Percentiles rank a stretch among this genome's conserved stretches.
Evolutionary conservation across 345 rosid genomes (phyloP).

Genomic region (Eucalyptus pumila): DNA sequence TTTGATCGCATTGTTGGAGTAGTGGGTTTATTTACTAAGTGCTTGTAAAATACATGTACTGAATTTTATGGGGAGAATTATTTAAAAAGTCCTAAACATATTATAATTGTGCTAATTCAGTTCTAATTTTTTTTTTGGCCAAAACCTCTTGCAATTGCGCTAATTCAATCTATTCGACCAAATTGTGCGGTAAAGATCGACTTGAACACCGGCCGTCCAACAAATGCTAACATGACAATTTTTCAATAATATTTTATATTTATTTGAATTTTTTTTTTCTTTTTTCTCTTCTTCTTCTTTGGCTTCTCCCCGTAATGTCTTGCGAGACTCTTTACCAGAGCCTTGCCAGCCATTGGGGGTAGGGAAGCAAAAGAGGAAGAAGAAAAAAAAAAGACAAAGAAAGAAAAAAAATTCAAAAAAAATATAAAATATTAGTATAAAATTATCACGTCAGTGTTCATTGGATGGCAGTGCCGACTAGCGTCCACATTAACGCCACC

Average conservation of each 20-base stretch:
- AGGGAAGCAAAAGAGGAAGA: too few relatives aligned
- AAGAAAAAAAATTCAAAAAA: too few relatives aligned
- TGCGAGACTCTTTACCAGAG: accelerated
- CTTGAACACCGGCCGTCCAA: accelerated
- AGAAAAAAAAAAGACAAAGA: too few relatives aligned
- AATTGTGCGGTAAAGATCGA: accelerated
- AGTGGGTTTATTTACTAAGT: neutral
- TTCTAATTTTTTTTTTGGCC: accelerated
- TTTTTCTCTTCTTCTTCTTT: too few relatives aligned
- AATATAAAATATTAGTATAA: too few relatives aligned
- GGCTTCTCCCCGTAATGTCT: accelerated
- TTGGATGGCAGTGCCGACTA: accelerated
- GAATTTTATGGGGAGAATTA: too few relatives aligned
- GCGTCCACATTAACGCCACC: accelerated
- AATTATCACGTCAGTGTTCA: accelerated
- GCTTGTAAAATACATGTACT: neutral
- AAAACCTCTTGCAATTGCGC: accelerated
- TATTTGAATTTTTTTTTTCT: too few relatives aligned
- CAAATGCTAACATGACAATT: accelerated
- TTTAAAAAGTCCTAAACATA: too few relatives aligned
- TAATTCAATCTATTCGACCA: accelerated
- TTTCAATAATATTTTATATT: too few relatives aligned
- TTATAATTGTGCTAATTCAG: accelerated
- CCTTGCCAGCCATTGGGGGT: accelerated
- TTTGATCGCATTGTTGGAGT: too few relatives aligned